A percentile compares a stretch with the other conserved stretches of the same genome.
Conservation (phyloP, 441 rosid species). For the Populus tomentosa region DNA sequence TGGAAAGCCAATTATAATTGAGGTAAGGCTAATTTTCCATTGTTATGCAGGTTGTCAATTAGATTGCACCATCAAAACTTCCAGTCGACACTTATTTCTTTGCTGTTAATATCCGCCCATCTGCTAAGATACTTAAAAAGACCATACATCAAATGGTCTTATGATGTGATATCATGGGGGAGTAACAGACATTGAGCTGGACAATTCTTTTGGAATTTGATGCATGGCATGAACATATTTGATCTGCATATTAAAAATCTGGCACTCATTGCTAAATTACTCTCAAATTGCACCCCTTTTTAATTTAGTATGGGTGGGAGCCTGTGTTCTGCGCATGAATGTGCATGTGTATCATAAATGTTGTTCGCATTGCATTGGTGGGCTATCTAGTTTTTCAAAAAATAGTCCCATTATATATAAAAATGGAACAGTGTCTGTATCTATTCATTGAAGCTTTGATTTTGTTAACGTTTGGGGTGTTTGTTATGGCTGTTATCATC, state of each 20-base stretch:
- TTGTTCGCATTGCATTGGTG: not conserved
- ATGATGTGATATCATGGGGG: not conserved
- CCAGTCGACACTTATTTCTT: not conserved
- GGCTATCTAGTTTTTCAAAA: not conserved
- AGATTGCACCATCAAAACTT: not conserved
- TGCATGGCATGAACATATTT: not conserved
- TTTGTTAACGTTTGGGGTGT: no score
- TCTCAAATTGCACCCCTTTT: not conserved
- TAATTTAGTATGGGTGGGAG: not conserved
- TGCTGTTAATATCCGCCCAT: not conserved
- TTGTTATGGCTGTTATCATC: no score
- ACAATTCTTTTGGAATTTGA: not conserved
- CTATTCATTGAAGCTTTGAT: no score
- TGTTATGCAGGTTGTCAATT: not conserved
- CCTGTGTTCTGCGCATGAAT: not conserved
- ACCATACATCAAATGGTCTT: not conserved
- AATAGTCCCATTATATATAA: no score
- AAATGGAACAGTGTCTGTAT: not conserved
- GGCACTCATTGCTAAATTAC: not conserved
- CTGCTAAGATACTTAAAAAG: no score
- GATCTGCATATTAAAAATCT: not conserved
- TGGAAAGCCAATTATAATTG: conserved; percentile 96
- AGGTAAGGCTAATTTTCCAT: conserved; percentile 43
- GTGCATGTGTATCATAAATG: not conserved
- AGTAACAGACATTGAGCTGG: not conserved